Percentiles rank a stretch among this genome's conserved stretches.
Evolutionary conservation across 2,329 filamentous ascomycete genomes (phyloP).

Genomic region (Ceratocystis eucalypticola): DNA sequence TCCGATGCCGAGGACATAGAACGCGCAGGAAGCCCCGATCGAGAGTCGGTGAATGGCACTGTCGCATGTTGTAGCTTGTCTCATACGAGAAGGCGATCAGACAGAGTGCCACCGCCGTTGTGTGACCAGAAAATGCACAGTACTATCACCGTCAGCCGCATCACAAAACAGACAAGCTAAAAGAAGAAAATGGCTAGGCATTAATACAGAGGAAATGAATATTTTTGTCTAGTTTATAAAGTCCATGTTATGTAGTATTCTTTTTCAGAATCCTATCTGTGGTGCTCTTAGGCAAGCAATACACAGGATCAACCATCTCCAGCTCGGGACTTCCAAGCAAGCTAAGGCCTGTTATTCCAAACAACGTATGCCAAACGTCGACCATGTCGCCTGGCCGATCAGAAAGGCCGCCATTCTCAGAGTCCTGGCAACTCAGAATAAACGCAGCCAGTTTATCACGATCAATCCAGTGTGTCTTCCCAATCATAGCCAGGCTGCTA

Average conservation of each 20-base stretch:
- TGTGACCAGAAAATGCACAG: no score
- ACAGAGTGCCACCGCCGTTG: neutral
- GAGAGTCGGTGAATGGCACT: neutral
- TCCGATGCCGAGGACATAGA: neutral
- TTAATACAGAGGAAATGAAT: no score
- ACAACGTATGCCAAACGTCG: constrained; percentile 91
- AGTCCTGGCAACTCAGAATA: constrained; percentile 80
- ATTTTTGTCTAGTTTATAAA: no score
- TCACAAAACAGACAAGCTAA: no score
- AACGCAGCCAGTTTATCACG: constrained; percentile 62
- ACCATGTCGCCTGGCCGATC: constrained; percentile 90
- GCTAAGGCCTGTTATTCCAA: constrained; percentile 78
- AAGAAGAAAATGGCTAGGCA: no score
- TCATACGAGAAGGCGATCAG: neutral
- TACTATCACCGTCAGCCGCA: no score
- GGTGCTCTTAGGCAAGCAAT: constrained; percentile 63
- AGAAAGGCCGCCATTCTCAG: constrained; percentile 68
- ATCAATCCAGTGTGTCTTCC: constrained; percentile 85
- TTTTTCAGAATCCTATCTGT: constrained; percentile 37
- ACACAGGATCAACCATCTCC: constrained; percentile 72
- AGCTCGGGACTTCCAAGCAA: constrained; percentile 65
- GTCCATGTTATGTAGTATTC: neutral
- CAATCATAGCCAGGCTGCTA: constrained; percentile 81
- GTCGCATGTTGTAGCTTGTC: neutral
- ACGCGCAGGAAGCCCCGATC: neutral